Evolutionary conservation across 140 eudicot genomes (phyloP), one percentile per base, ranked within the genome.

Genomic region (Oenanthe javanica): DNA sequence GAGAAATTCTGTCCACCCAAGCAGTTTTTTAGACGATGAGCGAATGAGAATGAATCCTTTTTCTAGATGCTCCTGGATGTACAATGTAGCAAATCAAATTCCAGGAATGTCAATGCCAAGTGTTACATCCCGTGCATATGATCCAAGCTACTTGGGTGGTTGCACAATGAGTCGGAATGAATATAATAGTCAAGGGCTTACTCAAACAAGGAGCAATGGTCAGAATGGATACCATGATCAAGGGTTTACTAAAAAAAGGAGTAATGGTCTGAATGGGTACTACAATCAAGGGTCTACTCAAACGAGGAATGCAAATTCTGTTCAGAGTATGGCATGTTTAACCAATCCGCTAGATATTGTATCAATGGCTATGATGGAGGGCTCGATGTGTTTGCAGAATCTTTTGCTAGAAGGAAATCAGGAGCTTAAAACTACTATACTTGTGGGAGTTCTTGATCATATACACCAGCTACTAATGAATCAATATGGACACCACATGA

Each of bases 401-500:
- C 43, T 45, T 49, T 14, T 75, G 59, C 11, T 46, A 27, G 61
- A 23, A 14, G 40, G 61, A 23, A 25, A 75, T 13, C 45, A 13
- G 61, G 54, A 49, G 63, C 16, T 23, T 11, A 75, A 25, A 49
- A 75, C 42, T 12, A 50, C 8, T 25, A 75, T 75, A 48, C 79
- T 75, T 75, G 45, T 13, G 45, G 79, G 63, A 25, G 79, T 25
- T 49, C 79, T 48, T 75, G 79, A 75, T 48, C 79, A 75, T 49
- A 19, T 75, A 25, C 45, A 36, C 54, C 61, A 49, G 63, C 59
- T 75, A 31, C 18, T 75, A 9, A 75, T 11, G 15, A 9, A 75
- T 75, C 79, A 48, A 48, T 75, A 50, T 76, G 79, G 66, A 51
- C 79, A 76, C 46, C 79, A 51, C 42, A 76, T 76, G 79, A 49